Evolutionary conservation across 2,329 filamentous ascomycete genomes (phyloP).

Genomic region (Camillea tinctor): DNA sequence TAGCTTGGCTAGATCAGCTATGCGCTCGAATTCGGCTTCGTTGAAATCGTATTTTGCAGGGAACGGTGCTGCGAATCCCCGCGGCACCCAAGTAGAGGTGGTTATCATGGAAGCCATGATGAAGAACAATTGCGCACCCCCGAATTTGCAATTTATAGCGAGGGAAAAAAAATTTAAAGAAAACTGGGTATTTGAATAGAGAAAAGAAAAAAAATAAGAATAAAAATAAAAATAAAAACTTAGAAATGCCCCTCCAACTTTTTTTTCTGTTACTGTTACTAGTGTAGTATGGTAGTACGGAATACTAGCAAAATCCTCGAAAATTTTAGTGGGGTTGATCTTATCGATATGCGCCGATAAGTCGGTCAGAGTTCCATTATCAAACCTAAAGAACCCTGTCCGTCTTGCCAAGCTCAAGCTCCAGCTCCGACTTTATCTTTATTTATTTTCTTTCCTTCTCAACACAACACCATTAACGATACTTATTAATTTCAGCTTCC

Average conservation of each 20-base stretch:
- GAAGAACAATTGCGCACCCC: not conserved
- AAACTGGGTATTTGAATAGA: no score
- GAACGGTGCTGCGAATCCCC: slow-evolving; percentile 74
- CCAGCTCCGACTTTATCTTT: not conserved
- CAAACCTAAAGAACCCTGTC: not conserved
- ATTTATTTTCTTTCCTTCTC: not conserved
- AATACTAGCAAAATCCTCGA: slow-evolving; percentile 13
- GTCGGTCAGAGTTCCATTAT: not conserved
- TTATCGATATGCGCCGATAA: slow-evolving; percentile 18
- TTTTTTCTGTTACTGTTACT: no score
- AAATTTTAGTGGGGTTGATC: slow-evolving; percentile 26
- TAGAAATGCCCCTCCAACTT: slow-evolving; percentile 26
- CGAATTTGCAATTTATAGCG: no score
- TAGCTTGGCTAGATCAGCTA: slow-evolving; percentile 70
- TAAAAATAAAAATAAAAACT: not conserved
- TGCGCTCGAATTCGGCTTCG: slow-evolving; percentile 73
- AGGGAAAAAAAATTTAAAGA: no score
- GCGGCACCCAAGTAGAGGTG: slow-evolving; percentile 71
- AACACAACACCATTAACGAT: not conserved
- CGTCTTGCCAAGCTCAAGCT: not conserved
- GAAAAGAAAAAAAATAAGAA: not conserved
- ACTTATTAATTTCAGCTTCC: no score
- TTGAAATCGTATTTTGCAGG: slow-evolving; percentile 73
- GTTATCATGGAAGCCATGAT: slow-evolving; percentile 70
- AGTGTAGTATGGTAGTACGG: no score